phyloP scores from a whole-genome alignment of 2,329 filamentous ascomycete species.

The Fusarium nelsonii region DNA sequence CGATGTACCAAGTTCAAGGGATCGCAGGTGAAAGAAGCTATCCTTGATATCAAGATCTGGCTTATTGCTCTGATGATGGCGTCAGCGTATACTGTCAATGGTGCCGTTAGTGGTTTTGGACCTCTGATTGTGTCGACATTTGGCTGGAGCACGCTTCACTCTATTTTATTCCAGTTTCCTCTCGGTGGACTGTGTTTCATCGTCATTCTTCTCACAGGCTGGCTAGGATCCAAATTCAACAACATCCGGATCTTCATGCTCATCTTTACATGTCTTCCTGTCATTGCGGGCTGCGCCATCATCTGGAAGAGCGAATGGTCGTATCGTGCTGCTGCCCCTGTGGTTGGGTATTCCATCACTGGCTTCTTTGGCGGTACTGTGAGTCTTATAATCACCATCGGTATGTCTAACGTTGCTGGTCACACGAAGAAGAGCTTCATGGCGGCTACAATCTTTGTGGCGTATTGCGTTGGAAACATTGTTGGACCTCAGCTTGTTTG shows the following conservation, averaged over 20 bases:
- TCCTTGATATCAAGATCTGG: slow-evolving; percentile 72
- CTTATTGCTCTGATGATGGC: slow-evolving; percentile 76
- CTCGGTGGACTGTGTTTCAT: slow-evolving; percentile 76
- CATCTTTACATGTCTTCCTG: slow-evolving; percentile 75
- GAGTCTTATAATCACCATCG: slow-evolving; percentile 65
- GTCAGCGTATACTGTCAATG: slow-evolving; percentile 77
- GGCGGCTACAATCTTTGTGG: slow-evolving; percentile 79
- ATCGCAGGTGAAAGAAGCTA: slow-evolving; percentile 68
- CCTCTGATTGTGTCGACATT: slow-evolving; percentile 80
- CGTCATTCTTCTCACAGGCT: slow-evolving; percentile 75
- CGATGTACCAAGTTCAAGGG: slow-evolving; percentile 71
- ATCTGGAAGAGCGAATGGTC: slow-evolving; percentile 79
- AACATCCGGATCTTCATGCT: slow-evolving; percentile 76
- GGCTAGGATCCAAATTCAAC: slow-evolving; percentile 67
- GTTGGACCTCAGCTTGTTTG: slow-evolving; percentile 79
- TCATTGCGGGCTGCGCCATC: slow-evolving; percentile 79
- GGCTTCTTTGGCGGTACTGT: slow-evolving; percentile 80
- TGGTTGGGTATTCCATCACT: slow-evolving; percentile 78
- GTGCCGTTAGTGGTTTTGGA: slow-evolving; percentile 77
- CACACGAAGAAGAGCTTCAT: slow-evolving; percentile 84
- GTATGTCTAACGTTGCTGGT: slow-evolving; percentile 77
- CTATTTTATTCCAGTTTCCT: slow-evolving; percentile 81
- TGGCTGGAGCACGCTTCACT: slow-evolving; percentile 71
- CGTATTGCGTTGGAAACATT: slow-evolving; percentile 82
- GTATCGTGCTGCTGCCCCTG: slow-evolving; percentile 73